Base-by-base conservation (phyloP, 2,329 filamentous ascomycete genomes). In the Colletotrichum shisoi region DNA sequence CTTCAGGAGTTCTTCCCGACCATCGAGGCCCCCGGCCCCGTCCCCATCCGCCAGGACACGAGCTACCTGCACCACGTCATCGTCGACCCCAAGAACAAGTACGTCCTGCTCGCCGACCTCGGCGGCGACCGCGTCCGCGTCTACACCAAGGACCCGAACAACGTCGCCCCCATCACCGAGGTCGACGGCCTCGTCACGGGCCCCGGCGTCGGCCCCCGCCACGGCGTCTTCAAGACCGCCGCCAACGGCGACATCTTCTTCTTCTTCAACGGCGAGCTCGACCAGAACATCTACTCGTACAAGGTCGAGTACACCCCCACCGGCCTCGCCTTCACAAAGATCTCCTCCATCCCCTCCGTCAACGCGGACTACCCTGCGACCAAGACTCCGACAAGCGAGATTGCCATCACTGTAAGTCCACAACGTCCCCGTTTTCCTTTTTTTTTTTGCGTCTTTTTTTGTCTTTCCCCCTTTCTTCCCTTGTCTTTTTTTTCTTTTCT, bases 221-320 rank as follows among this genome's bases (percentile, higher is more conserved):
- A 71, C 51, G 70, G 67, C 8, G 70, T 71, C 67, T 70, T 71
- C 69, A 63, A 69, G 27, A 68, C 44, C 49, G 52, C 61, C 13
- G 61, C 62, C 63, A 68, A 63, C 48, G 67, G 70, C 31, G 62
- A 70, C 39, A 46, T 62, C 13, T 70, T 62, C 69, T 69, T 71
- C 63, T 70, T 70, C 67, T 69, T 70, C 56, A 69, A 70, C 39
- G 70, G 70, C 44, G 70, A 71, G 69, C 70, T 71, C 34, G 68
- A 69, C 51, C 70, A 71, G 54, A 67, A 63, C 19, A 58, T 71
- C 11, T 70, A 70, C 54, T 71, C 70, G n/a, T 71, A 71, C 69
- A 62, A 62, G 37, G 70, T 71, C 56, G 68, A 69, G 37, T 70
- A 70, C 60, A 67, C 34, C 7, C 63, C 61, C 27, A 54, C 69